Conservation (phyloP, 352 stramenopile genomes). For the Globisporangium lucens region DNA sequence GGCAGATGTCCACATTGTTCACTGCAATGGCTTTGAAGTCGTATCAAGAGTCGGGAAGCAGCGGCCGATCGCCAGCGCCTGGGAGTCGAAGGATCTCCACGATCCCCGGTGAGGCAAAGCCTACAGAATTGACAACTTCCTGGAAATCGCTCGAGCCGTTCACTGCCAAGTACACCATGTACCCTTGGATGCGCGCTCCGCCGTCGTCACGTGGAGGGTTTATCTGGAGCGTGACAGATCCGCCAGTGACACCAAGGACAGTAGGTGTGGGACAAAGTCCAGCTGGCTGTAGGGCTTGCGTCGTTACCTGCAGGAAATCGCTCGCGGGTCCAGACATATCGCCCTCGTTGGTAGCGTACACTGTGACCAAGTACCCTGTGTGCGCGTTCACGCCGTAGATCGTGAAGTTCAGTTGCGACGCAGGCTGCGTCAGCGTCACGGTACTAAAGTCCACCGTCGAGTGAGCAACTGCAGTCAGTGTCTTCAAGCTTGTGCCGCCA, state of each 20-base stretch:
- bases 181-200: constrained; percentile 46
- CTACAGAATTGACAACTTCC: constrained; percentile 34
- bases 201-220: constrained; percentile 17
- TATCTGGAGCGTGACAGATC: constrained; percentile 9
- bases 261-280: constrained; percentile 11
- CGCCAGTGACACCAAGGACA: constrained; percentile 9
- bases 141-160: constrained; percentile 29
- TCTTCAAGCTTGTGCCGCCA: neutral
- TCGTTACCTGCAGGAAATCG: neutral
- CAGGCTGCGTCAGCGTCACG: constrained; percentile 3
- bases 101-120: constrained; percentile 11
- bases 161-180: constrained; percentile 49
- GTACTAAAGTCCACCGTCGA: constrained; percentile 9
- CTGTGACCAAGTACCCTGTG: constrained; percentile 7
- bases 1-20: constrained; percentile 44
- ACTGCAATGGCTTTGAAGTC: constrained; percentile 52
- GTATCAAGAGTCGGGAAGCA: constrained; percentile 38
- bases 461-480: constrained; percentile 1
- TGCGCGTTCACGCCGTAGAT: constrained; percentile 13
- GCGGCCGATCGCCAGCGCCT: constrained; percentile 14
- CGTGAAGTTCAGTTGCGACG: neutral
- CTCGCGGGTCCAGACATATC: constrained; percentile 3
- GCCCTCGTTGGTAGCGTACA: constrained; percentile 8
- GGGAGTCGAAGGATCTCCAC: constrained; percentile 39
- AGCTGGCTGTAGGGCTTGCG: constrained; percentile 1